These are phyloP conservation scores for Schizonepeta tenuifolia DNA, from an alignment of 257 asterid species.

Conservation along the genomic window DNA sequence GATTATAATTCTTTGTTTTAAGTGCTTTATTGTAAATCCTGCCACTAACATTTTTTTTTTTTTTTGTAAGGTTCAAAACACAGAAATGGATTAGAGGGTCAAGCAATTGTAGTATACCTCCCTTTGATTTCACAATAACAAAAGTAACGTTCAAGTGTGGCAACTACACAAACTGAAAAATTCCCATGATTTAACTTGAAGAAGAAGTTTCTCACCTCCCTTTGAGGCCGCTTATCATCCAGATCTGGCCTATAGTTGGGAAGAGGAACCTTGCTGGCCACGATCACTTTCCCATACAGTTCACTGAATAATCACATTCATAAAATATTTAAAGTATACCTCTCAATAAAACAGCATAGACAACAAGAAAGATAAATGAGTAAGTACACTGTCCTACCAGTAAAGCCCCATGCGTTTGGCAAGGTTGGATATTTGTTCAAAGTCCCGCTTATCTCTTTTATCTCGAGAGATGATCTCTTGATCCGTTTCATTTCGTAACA, in stretches of 20 bases:
- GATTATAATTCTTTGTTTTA: constrained; percentile 7
- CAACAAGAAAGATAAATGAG: constrained; percentile 2
- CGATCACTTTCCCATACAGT: constrained; percentile 84
- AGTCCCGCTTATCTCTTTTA: constrained; percentile 90
- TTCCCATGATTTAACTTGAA: constrained; percentile 10
- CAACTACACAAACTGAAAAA: constrained; percentile 1
- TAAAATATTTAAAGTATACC: constrained; percentile 19
- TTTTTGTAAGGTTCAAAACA: constrained; percentile 20
- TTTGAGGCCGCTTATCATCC: constrained; percentile 95
- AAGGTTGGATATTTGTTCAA: constrained; percentile 87
- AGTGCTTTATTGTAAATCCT: constrained; percentile 3
- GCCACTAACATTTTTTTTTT: not conserved
- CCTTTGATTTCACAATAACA: not conserved
- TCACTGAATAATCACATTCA: constrained; percentile 56
- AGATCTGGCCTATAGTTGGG: constrained; percentile 96
- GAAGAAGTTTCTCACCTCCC: constrained; percentile 65
- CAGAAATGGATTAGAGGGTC: constrained; percentile 22
- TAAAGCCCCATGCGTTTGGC: constrained; percentile 93
- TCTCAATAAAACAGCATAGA: constrained; percentile 24
- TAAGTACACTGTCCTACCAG: constrained; percentile 51
- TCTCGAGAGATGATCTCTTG: constrained; percentile 87
- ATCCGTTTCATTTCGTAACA: constrained; percentile 68
- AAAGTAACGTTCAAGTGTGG: constrained; percentile 12
- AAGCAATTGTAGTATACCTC: too few relatives aligned
- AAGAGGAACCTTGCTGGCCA: constrained; percentile 90